Evolutionary conservation across 2,329 filamentous ascomycete genomes (phyloP), one percentile per base, ranked within the genome.

Genomic region (Chrysosporium queenslandicum): DNA sequence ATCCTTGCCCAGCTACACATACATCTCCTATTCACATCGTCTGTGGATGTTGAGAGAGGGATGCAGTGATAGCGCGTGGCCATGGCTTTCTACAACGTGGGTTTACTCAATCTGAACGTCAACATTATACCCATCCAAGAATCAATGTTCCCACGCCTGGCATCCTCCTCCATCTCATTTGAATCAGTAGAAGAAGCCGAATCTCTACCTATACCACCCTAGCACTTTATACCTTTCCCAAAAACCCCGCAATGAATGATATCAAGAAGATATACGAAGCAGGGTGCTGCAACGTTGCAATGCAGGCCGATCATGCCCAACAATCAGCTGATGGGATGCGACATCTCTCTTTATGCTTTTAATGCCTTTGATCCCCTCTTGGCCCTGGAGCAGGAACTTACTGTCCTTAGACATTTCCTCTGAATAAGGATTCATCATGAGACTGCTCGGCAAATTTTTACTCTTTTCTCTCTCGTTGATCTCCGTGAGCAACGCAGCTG

Each of bases 401-500:
- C 23, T 4, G 16, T 40, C 14, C 4, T 2, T 20, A 40, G 46
- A 21, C 16, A 6, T 46, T n/a, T n/a, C n/a, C n/a, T n/a, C n/a
- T n/a, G n/a, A n/a, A n/a, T n/a, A n/a, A n/a, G 23, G 16, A 21
- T 50, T 32, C 46, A 46, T 30, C 18, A 53, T 53, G 50, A 30
- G 30, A 16, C 20, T 53, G 18, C 37, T 55, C 12, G 45, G 20
- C 9, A 43, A 23, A 2, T n/a, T 45, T 36, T 25, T 56, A 14
- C 29, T 46, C 5, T 9, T 54, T 29, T 50, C 29, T 36, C 52
- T 56, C 21, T 48, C 43, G 37, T 45, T 46, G 14, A 25, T 48
- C 11, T 50, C 53, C 8, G 18, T 42, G 23, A 41, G 48, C 18
- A 30, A 54, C 42, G 55, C 53, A 16, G 55, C 50, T n/a, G 36